A percentile compares a stretch with the other conserved stretches of the same genome.
Conservation (phyloP, 441 rosid species). For the Aleurites moluccanus region DNA sequence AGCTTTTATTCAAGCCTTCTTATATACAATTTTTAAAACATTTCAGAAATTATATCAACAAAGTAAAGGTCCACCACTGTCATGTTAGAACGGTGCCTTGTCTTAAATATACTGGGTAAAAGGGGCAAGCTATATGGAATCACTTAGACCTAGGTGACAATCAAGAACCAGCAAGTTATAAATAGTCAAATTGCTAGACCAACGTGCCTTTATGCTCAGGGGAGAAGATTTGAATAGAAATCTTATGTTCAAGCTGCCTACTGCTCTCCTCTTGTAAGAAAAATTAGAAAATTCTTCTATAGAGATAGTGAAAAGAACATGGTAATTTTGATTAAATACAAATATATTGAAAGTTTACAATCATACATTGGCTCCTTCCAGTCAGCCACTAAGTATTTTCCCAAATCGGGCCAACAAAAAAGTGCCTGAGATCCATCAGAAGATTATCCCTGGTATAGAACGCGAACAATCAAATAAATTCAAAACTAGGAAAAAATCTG, state of each 20-base stretch:
- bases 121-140: background rate
- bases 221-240: background rate
- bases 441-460: too few relatives aligned
- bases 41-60: background rate
- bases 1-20: background rate
- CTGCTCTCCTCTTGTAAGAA: background rate
- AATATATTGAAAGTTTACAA: background rate
- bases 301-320: background rate
- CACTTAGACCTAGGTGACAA: constrained; percentile 5
- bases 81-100: background rate
- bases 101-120: background rate
- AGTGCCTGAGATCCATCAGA: too few relatives aligned
- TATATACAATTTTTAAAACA: background rate
- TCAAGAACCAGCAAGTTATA: background rate
- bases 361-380: background rate
- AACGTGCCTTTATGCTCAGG: background rate
- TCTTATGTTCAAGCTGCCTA: background rate
- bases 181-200: background rate
- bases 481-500: too few relatives aligned
- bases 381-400: background rate
- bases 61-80: background rate
- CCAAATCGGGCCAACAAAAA: too few relatives aligned
- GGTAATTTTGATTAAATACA: background rate
- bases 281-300: background rate
- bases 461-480: too few relatives aligned